These are phyloP conservation scores for Filosporella fistucella DNA, from an alignment of 495 filamentous ascomycete species.

Conservation along the genomic window DNA sequence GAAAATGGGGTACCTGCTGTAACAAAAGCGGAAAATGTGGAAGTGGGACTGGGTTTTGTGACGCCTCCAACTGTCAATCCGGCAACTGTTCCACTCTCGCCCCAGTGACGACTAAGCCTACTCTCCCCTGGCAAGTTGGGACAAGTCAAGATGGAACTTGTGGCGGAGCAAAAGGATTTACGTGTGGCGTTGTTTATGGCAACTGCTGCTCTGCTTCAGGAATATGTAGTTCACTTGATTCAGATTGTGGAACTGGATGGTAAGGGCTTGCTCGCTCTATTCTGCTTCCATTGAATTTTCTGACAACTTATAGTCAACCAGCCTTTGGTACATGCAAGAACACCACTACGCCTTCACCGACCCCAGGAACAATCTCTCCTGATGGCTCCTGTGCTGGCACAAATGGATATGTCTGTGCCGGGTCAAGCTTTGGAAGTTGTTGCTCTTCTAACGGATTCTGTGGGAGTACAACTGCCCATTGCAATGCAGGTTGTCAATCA, in stretches of 20 bases:
- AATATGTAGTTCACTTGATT: constrained; percentile 1
- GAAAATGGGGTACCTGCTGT: constrained; percentile 30
- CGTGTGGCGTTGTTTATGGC: constrained; percentile 10
- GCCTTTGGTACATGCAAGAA: too few species aligned
- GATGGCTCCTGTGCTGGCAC: constrained; percentile 21
- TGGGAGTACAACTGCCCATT: constrained; percentile 2
- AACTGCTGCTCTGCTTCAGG: constrained; percentile 12
- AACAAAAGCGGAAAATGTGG: constrained; percentile 24
- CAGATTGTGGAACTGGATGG: constrained; percentile 15
- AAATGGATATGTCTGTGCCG: constrained; percentile 9
- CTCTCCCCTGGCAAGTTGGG: too few species aligned
- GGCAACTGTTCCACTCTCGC: constrained; percentile 15
- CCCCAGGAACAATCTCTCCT: too few species aligned
- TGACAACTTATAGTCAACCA: too few species aligned
- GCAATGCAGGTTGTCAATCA: constrained; percentile 4
- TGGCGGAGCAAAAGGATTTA: constrained; percentile 1
- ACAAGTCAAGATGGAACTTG: constrained; percentile 13
- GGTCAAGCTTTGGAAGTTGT: constrained; percentile 17
- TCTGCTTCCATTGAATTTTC: too few species aligned
- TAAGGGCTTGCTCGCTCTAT: too few species aligned
- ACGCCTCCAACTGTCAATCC: constrained; percentile 1
- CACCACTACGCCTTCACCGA: too few species aligned
- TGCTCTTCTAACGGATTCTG: constrained; percentile 16
- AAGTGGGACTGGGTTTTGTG: constrained; percentile 20
- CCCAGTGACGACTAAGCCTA: neutral